phyloP scores from a whole-genome alignment of 2,329 filamentous ascomycete species.

The Cordyceps tenuipes region DNA sequence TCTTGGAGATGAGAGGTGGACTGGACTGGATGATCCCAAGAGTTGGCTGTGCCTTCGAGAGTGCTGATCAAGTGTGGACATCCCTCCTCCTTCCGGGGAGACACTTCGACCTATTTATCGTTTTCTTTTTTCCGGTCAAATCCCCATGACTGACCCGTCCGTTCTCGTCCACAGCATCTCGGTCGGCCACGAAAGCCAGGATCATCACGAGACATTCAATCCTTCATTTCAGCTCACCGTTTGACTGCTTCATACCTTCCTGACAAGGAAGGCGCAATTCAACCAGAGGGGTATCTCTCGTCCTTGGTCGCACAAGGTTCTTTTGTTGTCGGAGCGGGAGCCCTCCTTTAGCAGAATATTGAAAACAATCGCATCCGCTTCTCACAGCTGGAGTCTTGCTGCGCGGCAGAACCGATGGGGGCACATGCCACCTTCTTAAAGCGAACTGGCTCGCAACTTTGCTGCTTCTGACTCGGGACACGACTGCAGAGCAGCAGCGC shows the following conservation, averaged over 20 bases:
- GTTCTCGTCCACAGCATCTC: not conserved
- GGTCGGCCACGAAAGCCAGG: too few relatives aligned
- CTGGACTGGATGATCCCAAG: not conserved
- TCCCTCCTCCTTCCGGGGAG: not conserved
- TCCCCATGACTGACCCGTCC: not conserved
- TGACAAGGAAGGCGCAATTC: not conserved
- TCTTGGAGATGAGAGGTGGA: not conserved
- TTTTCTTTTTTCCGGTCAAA: not conserved
- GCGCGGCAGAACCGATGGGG: not conserved
- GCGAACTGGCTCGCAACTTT: not conserved
- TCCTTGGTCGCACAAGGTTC: not conserved
- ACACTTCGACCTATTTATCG: not conserved
- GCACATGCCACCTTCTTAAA: constrained; percentile 6
- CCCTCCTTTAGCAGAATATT: not conserved
- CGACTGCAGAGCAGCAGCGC: not conserved
- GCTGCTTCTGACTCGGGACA: not conserved
- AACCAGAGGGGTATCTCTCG: not conserved
- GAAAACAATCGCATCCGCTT: not conserved
- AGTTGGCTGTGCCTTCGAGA: not conserved
- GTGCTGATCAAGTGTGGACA: not conserved
- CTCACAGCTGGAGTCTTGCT: not conserved
- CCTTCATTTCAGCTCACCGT: not conserved
- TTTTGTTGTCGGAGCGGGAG: not conserved
- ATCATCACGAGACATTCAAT: not conserved
- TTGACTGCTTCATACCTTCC: not conserved